phyloP scores from a whole-genome alignment of 805 yeast species.

The Deakozyma indianensis region DNA sequence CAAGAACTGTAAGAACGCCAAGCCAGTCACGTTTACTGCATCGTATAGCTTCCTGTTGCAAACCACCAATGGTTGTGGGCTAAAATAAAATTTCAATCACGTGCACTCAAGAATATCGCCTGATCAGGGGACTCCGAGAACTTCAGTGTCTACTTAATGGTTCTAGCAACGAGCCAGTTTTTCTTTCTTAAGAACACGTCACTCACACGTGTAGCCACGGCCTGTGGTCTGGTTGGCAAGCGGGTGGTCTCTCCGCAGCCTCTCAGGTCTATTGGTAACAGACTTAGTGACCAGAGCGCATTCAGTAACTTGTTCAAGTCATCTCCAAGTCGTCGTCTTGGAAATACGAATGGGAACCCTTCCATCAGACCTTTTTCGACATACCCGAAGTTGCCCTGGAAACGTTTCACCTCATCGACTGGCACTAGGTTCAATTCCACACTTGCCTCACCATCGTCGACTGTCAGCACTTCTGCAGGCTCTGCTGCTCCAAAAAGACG shows the following conservation, averaged over 20 bases:
- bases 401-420: constrained; percentile 9
- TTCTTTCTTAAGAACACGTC: constrained; percentile 39
- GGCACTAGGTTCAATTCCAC: constrained; percentile 5
- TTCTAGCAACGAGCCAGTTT: constrained; percentile 38
- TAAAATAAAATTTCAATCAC: too few species aligned
- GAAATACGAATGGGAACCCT: neutral
- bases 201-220: constrained; percentile 9
- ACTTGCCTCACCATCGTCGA: neutral
- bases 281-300: constrained; percentile 18
- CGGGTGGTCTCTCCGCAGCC: constrained; percentile 4
- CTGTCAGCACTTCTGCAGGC: constrained; percentile 5
- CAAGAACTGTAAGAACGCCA: too few species aligned
- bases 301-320: neutral
- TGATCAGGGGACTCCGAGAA: too few species aligned
- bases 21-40: too few species aligned
- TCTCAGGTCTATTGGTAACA: constrained; percentile 21
- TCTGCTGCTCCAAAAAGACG: constrained; percentile 5
- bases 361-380: neutral
- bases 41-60: too few species aligned
- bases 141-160: too few species aligned
- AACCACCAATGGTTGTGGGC: too few species aligned
- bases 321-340: constrained; percentile 4
- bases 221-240: constrained; percentile 10
- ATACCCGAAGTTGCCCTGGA: neutral
- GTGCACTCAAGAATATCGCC: too few species aligned